phyloP scores from a whole-genome alignment of 139 green algal species.

The Picocystis salinarum region DNA sequence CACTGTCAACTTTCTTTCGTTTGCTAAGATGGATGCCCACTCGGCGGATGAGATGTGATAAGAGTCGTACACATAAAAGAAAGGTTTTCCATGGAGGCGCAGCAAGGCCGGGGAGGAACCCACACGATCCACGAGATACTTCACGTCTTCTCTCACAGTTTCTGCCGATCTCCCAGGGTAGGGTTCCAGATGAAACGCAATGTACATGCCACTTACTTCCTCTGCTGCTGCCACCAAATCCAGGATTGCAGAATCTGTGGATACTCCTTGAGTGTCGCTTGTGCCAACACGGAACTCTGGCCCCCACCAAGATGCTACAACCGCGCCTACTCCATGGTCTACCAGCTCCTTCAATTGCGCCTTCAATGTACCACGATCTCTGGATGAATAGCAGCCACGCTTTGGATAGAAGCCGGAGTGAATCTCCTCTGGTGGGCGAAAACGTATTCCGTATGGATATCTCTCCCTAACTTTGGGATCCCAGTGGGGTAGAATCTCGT shows the following conservation, averaged over 20 bases:
- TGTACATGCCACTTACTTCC: slow-evolving; percentile 1
- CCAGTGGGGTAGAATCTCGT: slow-evolving; percentile 27
- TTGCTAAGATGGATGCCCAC: slow-evolving; percentile 16
- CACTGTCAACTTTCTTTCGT: slow-evolving; percentile 6
- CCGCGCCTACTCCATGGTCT: slow-evolving; percentile 11
- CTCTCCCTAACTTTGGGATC: neutral
- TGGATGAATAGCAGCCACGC: slow-evolving; percentile 17
- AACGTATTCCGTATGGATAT: slow-evolving; percentile 6
- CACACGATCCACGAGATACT: slow-evolving; percentile 11
- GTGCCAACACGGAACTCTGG: slow-evolving; percentile 14
- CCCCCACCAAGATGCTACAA: slow-evolving; percentile 28
- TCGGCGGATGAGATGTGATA: slow-evolving; percentile 15
- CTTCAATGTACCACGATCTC: slow-evolving; percentile 7
- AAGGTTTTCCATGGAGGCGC: slow-evolving; percentile 5
- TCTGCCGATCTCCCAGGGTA: slow-evolving; percentile 23
- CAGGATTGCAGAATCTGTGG: slow-evolving; percentile 15
- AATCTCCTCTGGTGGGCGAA: slow-evolving; percentile 17
- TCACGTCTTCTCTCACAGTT: slow-evolving; percentile 16
- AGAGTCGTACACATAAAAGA: slow-evolving; percentile 27
- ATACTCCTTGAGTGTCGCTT: slow-evolving; percentile 25
- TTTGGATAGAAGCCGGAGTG: slow-evolving; percentile 22
- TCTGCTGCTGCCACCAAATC: slow-evolving; percentile 2
- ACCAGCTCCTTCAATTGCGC: slow-evolving; percentile 17
- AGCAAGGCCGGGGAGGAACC: slow-evolving; percentile 3
- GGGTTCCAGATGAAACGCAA: slow-evolving; percentile 30